Evolutionary conservation across 2,329 filamentous ascomycete species (phyloP), one percentile per base, ranked within the genome.

Genomic region (Alternaria atra): DNA sequence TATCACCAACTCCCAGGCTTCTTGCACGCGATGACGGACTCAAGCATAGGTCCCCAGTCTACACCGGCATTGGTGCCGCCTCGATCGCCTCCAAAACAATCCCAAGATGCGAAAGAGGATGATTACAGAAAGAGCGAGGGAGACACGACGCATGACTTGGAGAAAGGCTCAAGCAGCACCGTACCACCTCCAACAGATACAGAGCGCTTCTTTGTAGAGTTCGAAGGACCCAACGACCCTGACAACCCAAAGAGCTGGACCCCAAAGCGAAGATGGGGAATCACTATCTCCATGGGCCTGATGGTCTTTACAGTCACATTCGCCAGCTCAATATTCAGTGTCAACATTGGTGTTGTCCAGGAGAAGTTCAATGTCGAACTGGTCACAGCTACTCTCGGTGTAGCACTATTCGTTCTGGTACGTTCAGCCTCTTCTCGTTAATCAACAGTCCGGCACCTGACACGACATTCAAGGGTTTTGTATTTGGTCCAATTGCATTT

Each of bases 221-320:
- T 93, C 67, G 90, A 92, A 7, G 90, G 90, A 0, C 84, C 84
- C 0, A 85, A 90, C 63, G 91, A 94, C 75, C 88, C 88, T 0
- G 91, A 90, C 69, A 83, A 85, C 13, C 90, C 91, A 0, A 71
- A 90, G 54, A 93, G 92, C 73, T 94, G 91, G 91, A 82, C 85
- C 0, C 84, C 84, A 39, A 80, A 79, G 67, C 92, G 92, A 74
- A 93, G 93, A 79, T 81, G 88, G 44, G 69, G 83, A 3, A 92
- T 90, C 0, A 93, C 90, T 0, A 85, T 85, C 4, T 89, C 87
- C 2, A 89, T 89, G 88, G 84, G 70, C 35, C 75, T 80, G 12
- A 58, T 75, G 43, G 72, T 74, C 0, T 76, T 77, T 52, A 72
- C 69, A 5, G 73, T 75, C 29, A 85, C 84, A 0, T 86, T 83